Base-by-base conservation (phyloP, 345 rosid genomes). In the Salix udensis region DNA sequence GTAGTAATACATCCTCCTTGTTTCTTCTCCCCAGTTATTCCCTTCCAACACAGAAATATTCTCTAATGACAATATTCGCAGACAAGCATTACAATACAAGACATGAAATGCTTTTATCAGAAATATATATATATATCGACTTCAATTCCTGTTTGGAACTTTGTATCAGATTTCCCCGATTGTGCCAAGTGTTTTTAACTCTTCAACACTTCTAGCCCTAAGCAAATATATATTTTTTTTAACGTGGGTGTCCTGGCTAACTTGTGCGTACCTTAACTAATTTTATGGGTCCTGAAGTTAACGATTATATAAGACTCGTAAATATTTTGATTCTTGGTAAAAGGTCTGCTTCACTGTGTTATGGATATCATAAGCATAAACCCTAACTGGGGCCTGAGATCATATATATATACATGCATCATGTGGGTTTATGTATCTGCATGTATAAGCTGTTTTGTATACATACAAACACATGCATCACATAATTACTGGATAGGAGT, bases 21-120 rank as follows among this genome's bases (percentile, higher is more conserved):
- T 58, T 58, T 58, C 62, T 58, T 8, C 62, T 58, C 28, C 24
- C 62, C 26, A 58, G 28, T 24, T 10, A 23, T 11, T 36, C 18
- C 11, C 5, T 21, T 69, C 40, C 23, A 48, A 8, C 53, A 37
- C 9, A 70, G 61, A 11, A 19, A 24, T 21, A 31, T 21, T 34
- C 37, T 70, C 19, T 39, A 5, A n/a, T 23, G 19, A 68, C 2
- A 11, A 76, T 74, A 77, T 77, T 77, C 79, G 11, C 61, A 46
- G 79, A 70, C 79, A 77, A 62, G 40, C 24, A 16, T 4, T 21
- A 58, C 55, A 61, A 69, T 44, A 46, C 37, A 69, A 70, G 74
- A 70, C 74, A 76, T 61, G 52, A 39, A 68, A 58, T 75, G 44
- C 67, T 14, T 65, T 75, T 19, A 74, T 64, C 53, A 44, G 60